phyloP scores from a whole-genome alignment of 1,284 basidiomycete genomes.

The Athelia sp. region DNA sequence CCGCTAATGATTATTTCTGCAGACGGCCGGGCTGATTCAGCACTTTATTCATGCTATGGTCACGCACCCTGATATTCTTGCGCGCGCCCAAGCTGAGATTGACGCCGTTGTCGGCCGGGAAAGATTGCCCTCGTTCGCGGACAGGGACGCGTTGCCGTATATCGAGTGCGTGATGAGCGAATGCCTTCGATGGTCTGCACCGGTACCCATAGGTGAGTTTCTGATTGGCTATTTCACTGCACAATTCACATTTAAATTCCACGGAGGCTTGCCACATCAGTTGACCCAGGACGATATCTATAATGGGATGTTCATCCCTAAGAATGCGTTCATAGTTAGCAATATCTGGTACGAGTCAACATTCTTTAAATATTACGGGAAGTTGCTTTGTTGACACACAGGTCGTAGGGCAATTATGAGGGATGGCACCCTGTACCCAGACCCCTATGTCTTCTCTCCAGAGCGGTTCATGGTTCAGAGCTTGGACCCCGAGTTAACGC shows the following conservation, averaged over 20 bases:
- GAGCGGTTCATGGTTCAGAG: constrained; percentile 38
- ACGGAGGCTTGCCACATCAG: constrained; percentile 38
- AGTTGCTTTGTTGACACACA: not conserved
- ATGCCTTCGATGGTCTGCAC: constrained; percentile 42
- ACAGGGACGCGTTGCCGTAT: constrained; percentile 44
- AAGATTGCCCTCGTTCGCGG: constrained; percentile 46
- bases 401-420: constrained; percentile 40
- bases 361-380: no score
- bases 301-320: constrained; percentile 26
- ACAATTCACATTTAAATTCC: not conserved
- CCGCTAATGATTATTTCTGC: not conserved
- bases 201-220: constrained; percentile 46
- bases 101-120: constrained; percentile 43
- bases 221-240: no score
- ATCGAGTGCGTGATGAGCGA: constrained; percentile 44
- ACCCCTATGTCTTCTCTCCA: constrained; percentile 42
- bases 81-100: constrained; percentile 52
- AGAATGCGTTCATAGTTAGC: constrained; percentile 19
- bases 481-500: constrained; percentile 23
- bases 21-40: constrained; percentile 44
- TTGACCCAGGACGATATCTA: constrained; percentile 32
- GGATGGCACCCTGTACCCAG: constrained; percentile 40
- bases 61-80: constrained; percentile 41
- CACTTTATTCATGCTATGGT: constrained; percentile 62
- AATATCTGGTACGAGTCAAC: no score